Base-by-base conservation (phyloP, 2,329 filamentous ascomycete genomes). In the Knufia fluminis region DNA sequence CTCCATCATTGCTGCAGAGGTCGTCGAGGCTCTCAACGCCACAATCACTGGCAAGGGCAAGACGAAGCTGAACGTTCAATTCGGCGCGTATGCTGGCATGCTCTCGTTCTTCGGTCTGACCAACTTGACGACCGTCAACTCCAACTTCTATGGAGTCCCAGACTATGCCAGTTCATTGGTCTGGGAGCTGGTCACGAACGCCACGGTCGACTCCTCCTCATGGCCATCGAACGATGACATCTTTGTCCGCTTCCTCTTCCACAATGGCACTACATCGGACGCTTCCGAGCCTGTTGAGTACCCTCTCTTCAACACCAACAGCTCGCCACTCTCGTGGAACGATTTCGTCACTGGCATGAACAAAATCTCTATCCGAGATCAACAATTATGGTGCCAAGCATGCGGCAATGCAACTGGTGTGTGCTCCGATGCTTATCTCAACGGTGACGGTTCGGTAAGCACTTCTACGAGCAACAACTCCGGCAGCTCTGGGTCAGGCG, bases 131-230 rank as follows among this genome's bases (percentile, higher is more conserved):
- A 49, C 58, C 22, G 74, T 69, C 1, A 77, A 73, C 51, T 57
- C 68, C 1, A 70, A 85, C 64, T 94, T 95, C 71, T 80, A 71
- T 52, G 85, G 85, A 48, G 71, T 95, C 10, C 80, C 83, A n/a
- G 83, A 89, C 68, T 95, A 95, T 61, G 88, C 88, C 3, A 84
- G 82, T 2, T 80, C 80, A 55, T 87, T 94, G 78, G 74, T 74
- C 4, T 90, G 94, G 64, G 90, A 95, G 71, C 76, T 75, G 19
- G 76, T 80, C 59, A 82, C 78, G 35, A 73, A 78, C 53, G 57
- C 57, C 10, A 54, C 59, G 2, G 54, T 52, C 8, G 45, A 14
- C 23, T 58, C 61, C 4, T 60, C 63, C 0, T 58, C 60, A 2
- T 74, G 76, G 58, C 74, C 73, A 2, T 57, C 64, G 2, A 53